Base-by-base conservation (phyloP, 495 filamentous ascomycete genomes). In the Tuber magnatum region DNA sequence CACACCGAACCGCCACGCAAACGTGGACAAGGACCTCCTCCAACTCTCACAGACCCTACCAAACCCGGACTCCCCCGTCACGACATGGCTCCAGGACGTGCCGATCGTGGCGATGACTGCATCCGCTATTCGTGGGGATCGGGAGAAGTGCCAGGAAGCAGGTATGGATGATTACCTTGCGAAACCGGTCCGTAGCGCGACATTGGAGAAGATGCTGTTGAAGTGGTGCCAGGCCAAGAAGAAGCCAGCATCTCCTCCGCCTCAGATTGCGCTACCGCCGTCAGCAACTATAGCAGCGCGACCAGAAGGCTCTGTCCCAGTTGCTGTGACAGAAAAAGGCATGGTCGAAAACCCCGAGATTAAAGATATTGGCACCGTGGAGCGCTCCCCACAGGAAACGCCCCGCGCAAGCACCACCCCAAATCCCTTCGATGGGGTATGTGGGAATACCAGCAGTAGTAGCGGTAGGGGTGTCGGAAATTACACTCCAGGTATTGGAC, bases 121-220 rank as follows among this genome's bases (percentile, higher is more conserved):
- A 1, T 90, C 88, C 42, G 92, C 92, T 0, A 94, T 94, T 76
- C 89, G 93, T 76, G 93, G 92, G 7, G 92, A 94, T 79, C 86
- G 85, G 28, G 92, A 94, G 80, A 94, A 93, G 80, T 94, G 92
- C 77, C 86, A 87, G 74, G 85, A 85, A 72, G 90, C 91, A 10
- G 93, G 93, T 12, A 94, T 94, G 92, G 91, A 94, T 77, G 92
- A 94, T 82, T 94, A 95, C 79, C 84, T 95, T 7, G 85, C 91
- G 28, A 95, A 94, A 78, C 92, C 92, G 0, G 89, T 94, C 76
- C 90, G 90, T 78, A 87, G 88, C 39, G 87, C 87, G 71, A 87
- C 86, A 1, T 85, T 94, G 71, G 91, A 94, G 83, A 88, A 87
- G 73, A 94, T 93, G 87, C 85, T 95, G 22, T 80, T 91, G 5